phyloP scores from a whole-genome alignment of 2,329 filamentous ascomycete species.

The Diplodia intermedia region DNA sequence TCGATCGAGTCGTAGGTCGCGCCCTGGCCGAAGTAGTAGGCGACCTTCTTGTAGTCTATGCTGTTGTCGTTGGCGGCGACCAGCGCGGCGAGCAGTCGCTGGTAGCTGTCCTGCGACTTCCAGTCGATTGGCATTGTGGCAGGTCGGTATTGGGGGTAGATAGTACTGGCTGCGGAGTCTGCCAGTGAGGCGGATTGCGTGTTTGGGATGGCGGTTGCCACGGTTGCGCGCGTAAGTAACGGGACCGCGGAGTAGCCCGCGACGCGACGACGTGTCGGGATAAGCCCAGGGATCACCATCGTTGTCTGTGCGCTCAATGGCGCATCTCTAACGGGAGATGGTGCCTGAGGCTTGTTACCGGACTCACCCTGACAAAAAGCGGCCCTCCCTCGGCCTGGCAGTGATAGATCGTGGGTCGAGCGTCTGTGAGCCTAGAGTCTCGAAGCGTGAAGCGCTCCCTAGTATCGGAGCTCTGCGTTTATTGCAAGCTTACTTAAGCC shows the following conservation, averaged over 20 bases:
- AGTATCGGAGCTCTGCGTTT: too few relatives aligned
- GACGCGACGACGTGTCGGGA: constrained; percentile 18
- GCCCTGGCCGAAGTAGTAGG: constrained; percentile 53
- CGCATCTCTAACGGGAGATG: neutral
- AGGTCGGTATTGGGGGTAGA: neutral
- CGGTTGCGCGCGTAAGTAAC: constrained; percentile 11
- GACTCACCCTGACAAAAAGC: too few relatives aligned
- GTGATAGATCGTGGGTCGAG: too few relatives aligned
- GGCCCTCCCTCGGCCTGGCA: too few relatives aligned
- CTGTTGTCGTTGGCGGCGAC: constrained; percentile 46
- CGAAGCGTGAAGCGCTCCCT: too few relatives aligned
- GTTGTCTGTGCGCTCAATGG: constrained; percentile 9
- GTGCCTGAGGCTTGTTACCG: neutral
- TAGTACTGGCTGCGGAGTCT: neutral
- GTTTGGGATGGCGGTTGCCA: constrained; percentile 4
- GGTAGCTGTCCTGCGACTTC: constrained; percentile 45
- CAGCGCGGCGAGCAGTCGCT: constrained; percentile 52
- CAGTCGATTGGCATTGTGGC: constrained; percentile 47
- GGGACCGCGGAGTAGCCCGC: constrained; percentile 1
- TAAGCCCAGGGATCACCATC: constrained; percentile 5
- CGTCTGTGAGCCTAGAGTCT: too few relatives aligned
- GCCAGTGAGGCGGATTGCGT: neutral
- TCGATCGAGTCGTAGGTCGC: constrained; percentile 59
- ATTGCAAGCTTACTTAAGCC: too few relatives aligned
- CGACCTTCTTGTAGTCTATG: constrained; percentile 54